Base-by-base conservation (phyloP, 192 early-diverging fungal species). In the Nowakowskiella sp. region DNA sequence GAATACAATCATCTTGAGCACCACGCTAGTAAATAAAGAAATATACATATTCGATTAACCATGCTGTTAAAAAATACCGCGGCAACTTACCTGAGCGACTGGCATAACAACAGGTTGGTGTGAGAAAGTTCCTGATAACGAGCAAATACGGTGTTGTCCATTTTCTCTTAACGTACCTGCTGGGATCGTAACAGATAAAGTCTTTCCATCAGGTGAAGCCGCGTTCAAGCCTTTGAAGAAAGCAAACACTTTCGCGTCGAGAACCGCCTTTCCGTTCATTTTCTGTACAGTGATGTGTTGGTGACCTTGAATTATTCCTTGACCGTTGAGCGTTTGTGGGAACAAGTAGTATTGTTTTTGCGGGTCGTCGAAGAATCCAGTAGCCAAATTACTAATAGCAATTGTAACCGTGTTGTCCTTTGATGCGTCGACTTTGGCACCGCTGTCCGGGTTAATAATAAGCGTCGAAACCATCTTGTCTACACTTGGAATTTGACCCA, bases 181-280 rank as follows among this genome's bases (percentile, higher is more conserved):
- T 3, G 65, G 65, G 4, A 73, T 49, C 28, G 50, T 52, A 16
- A 58, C 68, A 13, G 24, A 36, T 34, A 73, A 49, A 2, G 44
- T 45, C 5, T 49, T 25, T 21, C 61, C 58, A 39, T 69, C 61
- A 31, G 34, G 21, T 22, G 62, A 58, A 24, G 27, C 61, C 7
- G 57, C n/a, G 48, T 73, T 71, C 8, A 68, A 43, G 31, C 67
- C 67, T 51, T 69, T 66, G 64, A 69, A 69, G 51, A 69, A 69
- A 27, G 51, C 50, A 49, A 69, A 69, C 1, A 31, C 44, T 9
- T 30, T n/a, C 16, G 67, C 31, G 50, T 61, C 56, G 54, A 49
- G 65, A 4, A 49, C 45, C 16, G 32, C 19, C 8, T 49, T 51
- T 2, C 51, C 46, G 21, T 46, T 39, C 19, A 51, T 42, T 24